Conservation (phyloP, 805 yeast genomes). For the Ogataea naganishii region DNA sequence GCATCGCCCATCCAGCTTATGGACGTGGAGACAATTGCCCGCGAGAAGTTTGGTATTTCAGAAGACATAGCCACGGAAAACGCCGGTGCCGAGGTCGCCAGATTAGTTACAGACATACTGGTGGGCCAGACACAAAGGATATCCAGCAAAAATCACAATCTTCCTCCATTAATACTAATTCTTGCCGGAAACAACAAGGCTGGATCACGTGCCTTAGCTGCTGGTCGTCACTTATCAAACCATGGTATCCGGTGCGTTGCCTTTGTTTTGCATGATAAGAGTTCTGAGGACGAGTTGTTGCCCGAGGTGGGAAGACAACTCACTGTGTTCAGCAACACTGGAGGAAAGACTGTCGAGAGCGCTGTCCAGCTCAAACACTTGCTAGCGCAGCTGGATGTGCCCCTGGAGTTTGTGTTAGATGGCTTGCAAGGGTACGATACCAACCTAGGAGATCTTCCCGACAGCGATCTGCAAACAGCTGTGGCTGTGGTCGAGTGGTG, state of each 20-base stretch:
- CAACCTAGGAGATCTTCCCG: conserved; percentile 50
- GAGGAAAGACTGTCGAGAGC: conserved; percentile 54
- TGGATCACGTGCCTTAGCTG: conserved; percentile 67
- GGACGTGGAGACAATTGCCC: conserved; percentile 59
- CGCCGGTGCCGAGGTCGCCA: conserved; percentile 59
- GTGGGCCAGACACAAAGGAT: conserved; percentile 62
- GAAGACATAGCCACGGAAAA: conserved; percentile 46
- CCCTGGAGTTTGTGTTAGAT: conserved; percentile 73
- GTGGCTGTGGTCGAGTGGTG: conserved; percentile 57
- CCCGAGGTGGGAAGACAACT: conserved; percentile 36
- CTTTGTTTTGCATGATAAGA: conserved; percentile 27
- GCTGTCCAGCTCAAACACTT: conserved; percentile 27
- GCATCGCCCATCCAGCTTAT: conserved; percentile 74
- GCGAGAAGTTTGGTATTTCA: conserved; percentile 44
- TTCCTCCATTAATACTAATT: conserved; percentile 68
- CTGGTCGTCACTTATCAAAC: conserved; percentile 72
- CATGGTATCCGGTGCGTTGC: conserved; percentile 65
- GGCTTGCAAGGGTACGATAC: conserved; percentile 81
- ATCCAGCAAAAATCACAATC: conserved; percentile 58
- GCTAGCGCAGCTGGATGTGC: conserved; percentile 48
- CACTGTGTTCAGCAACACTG: conserved; percentile 46
- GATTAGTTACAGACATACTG: conserved; percentile 47
- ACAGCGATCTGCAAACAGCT: conserved; percentile 31
- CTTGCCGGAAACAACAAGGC: conserved; percentile 69
- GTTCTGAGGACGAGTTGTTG: conserved; percentile 28